Evolutionary conservation across 2,329 filamentous ascomycete genomes (phyloP).

Genomic region (Penicillium sp.): DNA sequence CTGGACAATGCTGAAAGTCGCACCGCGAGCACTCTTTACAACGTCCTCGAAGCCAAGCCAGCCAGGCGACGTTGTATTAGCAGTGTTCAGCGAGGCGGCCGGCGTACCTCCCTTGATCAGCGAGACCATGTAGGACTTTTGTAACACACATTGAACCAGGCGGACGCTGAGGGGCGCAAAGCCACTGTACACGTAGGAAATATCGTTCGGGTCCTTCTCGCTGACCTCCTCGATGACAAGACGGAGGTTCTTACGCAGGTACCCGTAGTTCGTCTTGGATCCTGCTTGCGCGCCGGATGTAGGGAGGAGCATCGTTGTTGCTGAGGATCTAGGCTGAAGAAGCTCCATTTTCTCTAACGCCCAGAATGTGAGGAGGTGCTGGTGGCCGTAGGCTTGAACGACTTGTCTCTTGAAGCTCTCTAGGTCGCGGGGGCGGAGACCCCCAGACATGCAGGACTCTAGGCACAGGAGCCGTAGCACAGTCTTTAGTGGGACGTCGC

Average conservation of each 20-base stretch:
- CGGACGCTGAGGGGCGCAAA: slow-evolving; percentile 92
- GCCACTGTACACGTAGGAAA: slow-evolving; percentile 97
- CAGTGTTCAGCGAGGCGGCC: slow-evolving; percentile 49
- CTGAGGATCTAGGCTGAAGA: slow-evolving; percentile 73
- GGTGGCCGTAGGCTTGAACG: slow-evolving; percentile 89
- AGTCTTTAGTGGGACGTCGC: slow-evolving; percentile 75
- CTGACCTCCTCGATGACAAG: slow-evolving; percentile 96
- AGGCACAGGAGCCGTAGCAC: slow-evolving; percentile 84
- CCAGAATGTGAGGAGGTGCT: slow-evolving; percentile 86
- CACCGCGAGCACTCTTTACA: slow-evolving; percentile 80
- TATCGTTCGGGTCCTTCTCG: slow-evolving; percentile 88
- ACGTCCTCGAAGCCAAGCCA: slow-evolving; percentile 94
- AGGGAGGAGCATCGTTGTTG: slow-evolving; percentile 77
- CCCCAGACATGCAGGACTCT: slow-evolving; percentile 85
- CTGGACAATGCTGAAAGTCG: slow-evolving; percentile 88
- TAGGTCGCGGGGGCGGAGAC: slow-evolving; percentile 82
- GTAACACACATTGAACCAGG: slow-evolving; percentile 86
- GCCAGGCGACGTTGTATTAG: slow-evolving; percentile 66
- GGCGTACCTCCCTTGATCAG: slow-evolving; percentile 65
- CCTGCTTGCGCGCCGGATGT: slow-evolving; percentile 64
- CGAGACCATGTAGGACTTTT: slow-evolving; percentile 79
- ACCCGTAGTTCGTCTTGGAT: slow-evolving; percentile 84
- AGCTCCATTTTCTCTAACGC: slow-evolving; percentile 87
- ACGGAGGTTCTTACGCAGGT: slow-evolving; percentile 78
- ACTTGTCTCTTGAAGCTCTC: slow-evolving; percentile 87